Evolutionary conservation across 2,329 filamentous ascomycete genomes (phyloP).

Genomic region (Botryotinia calthae): DNA sequence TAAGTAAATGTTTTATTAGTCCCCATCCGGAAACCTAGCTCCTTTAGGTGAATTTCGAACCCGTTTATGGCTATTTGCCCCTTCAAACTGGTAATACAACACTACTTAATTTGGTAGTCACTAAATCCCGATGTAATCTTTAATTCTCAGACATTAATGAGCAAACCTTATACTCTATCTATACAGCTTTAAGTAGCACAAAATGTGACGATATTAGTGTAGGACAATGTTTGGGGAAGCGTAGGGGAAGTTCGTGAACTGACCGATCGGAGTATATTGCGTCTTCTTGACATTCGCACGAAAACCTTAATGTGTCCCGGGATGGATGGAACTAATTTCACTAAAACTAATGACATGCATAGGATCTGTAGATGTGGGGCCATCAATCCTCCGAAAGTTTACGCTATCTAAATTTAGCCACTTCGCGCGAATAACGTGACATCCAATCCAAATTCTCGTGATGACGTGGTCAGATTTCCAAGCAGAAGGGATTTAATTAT

Average conservation of each 20-base stretch:
- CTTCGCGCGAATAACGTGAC: not conserved
- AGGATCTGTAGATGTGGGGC: not conserved
- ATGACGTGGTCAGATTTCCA: not conserved
- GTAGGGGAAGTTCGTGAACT: not conserved
- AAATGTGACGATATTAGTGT: not conserved
- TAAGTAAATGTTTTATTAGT: not conserved
- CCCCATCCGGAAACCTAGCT: not conserved
- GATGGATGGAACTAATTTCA: not conserved
- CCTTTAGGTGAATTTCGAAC: not conserved
- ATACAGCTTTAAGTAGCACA: not conserved
- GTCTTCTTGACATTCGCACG: not conserved
- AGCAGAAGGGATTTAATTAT: not conserved
- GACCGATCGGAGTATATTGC: not conserved
- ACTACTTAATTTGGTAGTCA: not conserved
- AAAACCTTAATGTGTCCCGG: not conserved
- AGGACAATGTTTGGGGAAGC: not conserved
- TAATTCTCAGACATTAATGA: not conserved
- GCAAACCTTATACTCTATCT: not conserved
- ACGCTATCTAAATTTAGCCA: not conserved
- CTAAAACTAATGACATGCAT: not conserved
- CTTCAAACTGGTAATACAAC: not conserved
- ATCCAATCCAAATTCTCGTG: not conserved
- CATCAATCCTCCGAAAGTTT: not conserved
- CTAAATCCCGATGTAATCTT: not conserved
- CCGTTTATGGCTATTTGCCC: not conserved